Base-by-base conservation (phyloP, 192 early-diverging fungal genomes). In the Backusella circina region DNA sequence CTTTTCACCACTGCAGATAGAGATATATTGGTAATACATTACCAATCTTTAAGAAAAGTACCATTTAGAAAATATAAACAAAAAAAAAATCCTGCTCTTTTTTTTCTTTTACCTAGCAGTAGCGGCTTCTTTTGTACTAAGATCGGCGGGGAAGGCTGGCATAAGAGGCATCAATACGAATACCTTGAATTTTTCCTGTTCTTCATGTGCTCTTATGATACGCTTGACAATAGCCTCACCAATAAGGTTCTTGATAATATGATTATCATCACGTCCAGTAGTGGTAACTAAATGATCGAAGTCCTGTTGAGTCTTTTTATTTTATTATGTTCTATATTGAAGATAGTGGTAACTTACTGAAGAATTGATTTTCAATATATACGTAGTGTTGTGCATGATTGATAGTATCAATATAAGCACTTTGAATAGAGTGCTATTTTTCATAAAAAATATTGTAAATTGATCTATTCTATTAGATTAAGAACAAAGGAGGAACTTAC, bases 351-450 rank as follows among this genome's bases (percentile, higher is more conserved):
- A 15, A 75, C 81, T 81, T 85, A 88, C 93, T 90, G 75, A 96
- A 96, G 85, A 96, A 96, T 79, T 96, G 95, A 77, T 96, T 95
- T 78, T 96, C 95, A 72, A 96, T 96, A 80, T 96, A 96, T 26
- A 96, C 81, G 83, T 93, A 95, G 76, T 95, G 93, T 77, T 91
- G 83, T 26, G 95, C 86, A 23, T 86, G 83, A 35, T 77, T 80
- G 75, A 96, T 96, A 64, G 86, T 82, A 70, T 90, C 84, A 65
- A 88, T 83, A 77, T 96, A 96, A 15, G 95, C 95, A n/a, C 84
- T 91, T 73, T 91, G 88, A 78, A 96, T 96, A 41, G 91, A 92
- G 77, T 83, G 83, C 82, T 84, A 70, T 36, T n/a, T n/a, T 74
- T 54, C 0, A 61, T 23, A 32, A 54, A 8, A 54, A 2, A 8